Base-by-base conservation (phyloP, 257 asterid genomes). In the Misopates orontium region DNA sequence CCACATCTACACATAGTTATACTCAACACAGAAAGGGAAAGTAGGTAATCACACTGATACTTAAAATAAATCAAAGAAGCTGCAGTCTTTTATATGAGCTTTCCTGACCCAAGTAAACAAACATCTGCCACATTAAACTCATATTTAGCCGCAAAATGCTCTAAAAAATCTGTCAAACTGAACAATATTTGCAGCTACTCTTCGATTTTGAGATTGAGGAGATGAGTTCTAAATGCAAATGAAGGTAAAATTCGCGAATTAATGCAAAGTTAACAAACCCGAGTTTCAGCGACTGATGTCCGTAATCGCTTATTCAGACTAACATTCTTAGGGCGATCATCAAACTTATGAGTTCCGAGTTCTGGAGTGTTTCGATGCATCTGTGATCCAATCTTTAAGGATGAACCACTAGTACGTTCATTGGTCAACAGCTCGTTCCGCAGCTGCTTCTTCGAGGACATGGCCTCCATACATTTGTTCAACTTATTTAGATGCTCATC, bases 241-340 rank as follows among this genome's bases (percentile, higher is more conserved):
- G 55, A 13, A 11, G 11, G 45, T n/a, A 21, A 64, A 72, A 75
- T 63, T 58, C 54, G 50, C 71, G 68, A 8, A 60, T 51, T 75
- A 78, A 60, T 12, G 56, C 56, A 61, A 36, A 36, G 42, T 4
- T 36, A 62, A 90, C 96, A 63, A 74, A 94, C 99, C 99, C 96
- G 93, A 62, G 79, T 79, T 71, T 91, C 99, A 39, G 91, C 85
- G 45, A 87, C 76, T 62, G 99, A 85, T 75, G 99, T 86, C 53
- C 99, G 96, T 18, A 80, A 73, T 52, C 99, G 97, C 85, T 85
- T 94, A 75, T 73, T 90, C 73, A 88, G 80, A 74, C 76, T 72
- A 68, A 51, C 84, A 78, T 86, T 91, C 81, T 88, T 94, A 56
- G 98, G 79, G 60, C 95, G 85, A 39, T 91, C 97, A 72, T 88